phyloP scores from a whole-genome alignment of 768 basidiomycete species.

The Hydnomerulius pinastri region DNA sequence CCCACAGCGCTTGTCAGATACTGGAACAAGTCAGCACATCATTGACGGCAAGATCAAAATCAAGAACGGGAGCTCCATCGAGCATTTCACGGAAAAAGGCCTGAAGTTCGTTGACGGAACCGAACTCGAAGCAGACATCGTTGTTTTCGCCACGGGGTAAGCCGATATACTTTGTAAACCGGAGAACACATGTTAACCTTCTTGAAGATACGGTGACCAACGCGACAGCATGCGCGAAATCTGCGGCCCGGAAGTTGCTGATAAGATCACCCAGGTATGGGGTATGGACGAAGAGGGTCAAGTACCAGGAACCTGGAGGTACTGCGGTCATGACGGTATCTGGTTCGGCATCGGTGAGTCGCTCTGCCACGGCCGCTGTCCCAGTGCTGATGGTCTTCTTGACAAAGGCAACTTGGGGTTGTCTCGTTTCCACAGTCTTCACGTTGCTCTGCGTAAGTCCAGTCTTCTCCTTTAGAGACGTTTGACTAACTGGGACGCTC shows the following conservation, averaged over 20 bases:
- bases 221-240: constrained; percentile 42
- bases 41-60: constrained; percentile 51
- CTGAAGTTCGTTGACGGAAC: constrained; percentile 32
- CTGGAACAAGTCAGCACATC: constrained; percentile 45
- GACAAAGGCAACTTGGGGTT: constrained; percentile 22
- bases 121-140: constrained; percentile 32
- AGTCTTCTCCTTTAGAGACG: not conserved
- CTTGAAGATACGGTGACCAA: constrained; percentile 47
- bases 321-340: constrained; percentile 37
- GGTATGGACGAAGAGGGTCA: constrained; percentile 67
- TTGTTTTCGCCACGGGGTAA: constrained; percentile 35
- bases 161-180: not conserved
- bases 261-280: constrained; percentile 56
- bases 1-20: constrained; percentile 19
- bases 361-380: not conserved
- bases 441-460: constrained; percentile 32
- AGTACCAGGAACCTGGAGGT: constrained; percentile 40
- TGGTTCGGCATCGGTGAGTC: constrained; percentile 32
- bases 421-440: constrained; percentile 32
- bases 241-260: constrained; percentile 46
- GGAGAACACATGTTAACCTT: not conserved
- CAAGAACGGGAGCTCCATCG: constrained; percentile 42
- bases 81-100: constrained; percentile 32
- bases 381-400: not conserved
- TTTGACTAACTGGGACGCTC: not conserved